Evolutionary conservation across 768 basidiomycete species (phyloP), one percentile per base, ranked within the genome.

Genomic region (Mycena maculata): DNA sequence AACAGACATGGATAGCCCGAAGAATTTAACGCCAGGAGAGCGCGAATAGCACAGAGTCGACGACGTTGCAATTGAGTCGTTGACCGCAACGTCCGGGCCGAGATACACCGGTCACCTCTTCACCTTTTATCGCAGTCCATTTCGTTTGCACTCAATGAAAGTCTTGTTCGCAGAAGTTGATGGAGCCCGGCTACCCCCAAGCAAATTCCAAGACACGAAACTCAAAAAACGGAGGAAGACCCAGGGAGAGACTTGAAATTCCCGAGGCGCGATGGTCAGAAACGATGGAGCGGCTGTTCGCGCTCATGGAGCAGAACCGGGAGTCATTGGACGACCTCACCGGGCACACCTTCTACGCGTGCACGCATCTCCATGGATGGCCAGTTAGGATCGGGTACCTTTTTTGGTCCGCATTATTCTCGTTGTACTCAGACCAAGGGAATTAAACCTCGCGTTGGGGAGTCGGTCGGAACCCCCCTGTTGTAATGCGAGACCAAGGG

Each of bases 301-400:
- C 64, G 20, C 71, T 80, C 16, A 67, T 80, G 15, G 56, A 58
- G 11, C 27, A 42, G 1, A 77, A 77, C 47, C 8, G 12, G 1
- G 70, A 80, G 10, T 11, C 77, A 0, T 67, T 76, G 45, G 80
- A 78, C 52, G 31, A 67, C 23, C 73, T 77, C 45, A 76, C 81
- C 61, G 79, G 81, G 63, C 85, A 88, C 62, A 87, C 88, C 44
- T 72, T 89, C 54, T 83, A 78, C 53, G 71, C 77, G 20, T 80
- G 85, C 20, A 74, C 87, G 5, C 79, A 86, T 64, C 76, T 81
- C 16, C 73, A 81, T 25, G 80, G 79, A 16, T 81, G 60, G 20
- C 60, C 9, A 56, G 61, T 3, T 82, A 81, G 81, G 59, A 71
- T 16, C 57, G 53, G 30, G 65, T 82, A 22, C 79, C 82, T 1